Base-by-base conservation (phyloP, 352 stramenopile species). In the Phytophthora tentaculata region DNA sequence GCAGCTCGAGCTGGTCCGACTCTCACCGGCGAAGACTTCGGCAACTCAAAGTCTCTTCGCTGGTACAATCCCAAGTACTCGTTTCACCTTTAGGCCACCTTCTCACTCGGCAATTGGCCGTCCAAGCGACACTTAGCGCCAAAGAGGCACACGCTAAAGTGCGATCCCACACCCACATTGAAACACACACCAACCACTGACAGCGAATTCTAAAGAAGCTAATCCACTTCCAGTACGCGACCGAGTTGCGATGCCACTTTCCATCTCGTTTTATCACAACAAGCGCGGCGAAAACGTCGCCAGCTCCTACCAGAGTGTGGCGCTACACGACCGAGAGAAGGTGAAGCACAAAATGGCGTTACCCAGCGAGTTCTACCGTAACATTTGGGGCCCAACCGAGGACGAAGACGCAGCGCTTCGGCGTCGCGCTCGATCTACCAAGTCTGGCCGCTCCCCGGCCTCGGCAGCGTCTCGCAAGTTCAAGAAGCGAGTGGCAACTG, bases 331-430 rank as follows among this genome's bases (percentile, higher is more conserved):
- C 23, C 66, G 60, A 28, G 62, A 55, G 20, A 79, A 83, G 48
- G 57, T 79, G 10, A 67, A 70, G 37, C 53, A 66, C 50, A 76
- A 74, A 43, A 81, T 84, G 60, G 64, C 61, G 43, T 64, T 82
- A 35, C 71, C 69, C 5, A 76, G 65, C 59, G 80, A 89, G 50
- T 89, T 89, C 52, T 89, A 87, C 72, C 63, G 69, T 54, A 89
- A 89, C 53, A 89, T 89, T 53, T 89, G 80, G 80, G 71, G 71
- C 12, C 47, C 61, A 14, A 68, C 60, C 14, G 73, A 77, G 10
- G 63, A 78, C 29, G 69, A 83, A 17, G 67, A 80, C 45, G 69
- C 69, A 1, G 54, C 44, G 22, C 56, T 67, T 10, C 64, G 62
- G 5, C 51, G 67, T 20, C 59, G 66, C 19, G 72, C 69, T 26